These are phyloP conservation scores for Talaromyces atroroseus DNA, from an alignment of 2,329 filamentous ascomycete genomes.

Conservation along the genomic window DNA sequence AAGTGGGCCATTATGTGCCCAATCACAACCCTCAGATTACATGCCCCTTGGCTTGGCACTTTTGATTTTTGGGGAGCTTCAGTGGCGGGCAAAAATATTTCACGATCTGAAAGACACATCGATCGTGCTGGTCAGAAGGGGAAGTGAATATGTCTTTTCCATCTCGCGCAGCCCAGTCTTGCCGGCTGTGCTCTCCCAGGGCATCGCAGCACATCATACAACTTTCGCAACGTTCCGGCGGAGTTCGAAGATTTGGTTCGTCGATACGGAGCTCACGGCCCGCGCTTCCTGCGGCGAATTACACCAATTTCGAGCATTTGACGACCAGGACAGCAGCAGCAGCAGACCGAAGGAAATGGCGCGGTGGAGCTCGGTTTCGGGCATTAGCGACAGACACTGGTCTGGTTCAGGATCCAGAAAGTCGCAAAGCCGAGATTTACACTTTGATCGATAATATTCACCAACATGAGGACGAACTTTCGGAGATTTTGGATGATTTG, in stretches of 20 bases:
- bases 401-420: constrained; percentile 16
- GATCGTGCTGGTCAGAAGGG: constrained; percentile 14
- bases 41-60: constrained; percentile 10
- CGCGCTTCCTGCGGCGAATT: constrained; percentile 2
- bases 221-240: constrained; percentile 12
- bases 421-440: constrained; percentile 29
- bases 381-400: constrained; percentile 12
- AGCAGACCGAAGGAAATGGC: background rate
- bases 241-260: constrained; percentile 17
- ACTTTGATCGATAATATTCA: constrained; percentile 34
- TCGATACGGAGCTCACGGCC: constrained; percentile 4
- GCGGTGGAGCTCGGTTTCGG: background rate
- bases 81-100: constrained; percentile 12
- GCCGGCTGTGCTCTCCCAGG: constrained; percentile 23
- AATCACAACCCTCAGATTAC: constrained; percentile 3
- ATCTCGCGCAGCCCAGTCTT: constrained; percentile 25
- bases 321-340: background rate
- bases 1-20: background rate
- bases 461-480: constrained; percentile 30
- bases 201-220: constrained; percentile 16
- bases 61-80: constrained; percentile 1
- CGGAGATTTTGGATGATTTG: constrained; percentile 30
- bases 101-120: background rate
- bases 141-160: constrained; percentile 31
- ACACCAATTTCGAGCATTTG: background rate